Evolutionary conservation across 192 early-diverging fungal species (phyloP).

Genomic region (Coemansia sp.): DNA sequence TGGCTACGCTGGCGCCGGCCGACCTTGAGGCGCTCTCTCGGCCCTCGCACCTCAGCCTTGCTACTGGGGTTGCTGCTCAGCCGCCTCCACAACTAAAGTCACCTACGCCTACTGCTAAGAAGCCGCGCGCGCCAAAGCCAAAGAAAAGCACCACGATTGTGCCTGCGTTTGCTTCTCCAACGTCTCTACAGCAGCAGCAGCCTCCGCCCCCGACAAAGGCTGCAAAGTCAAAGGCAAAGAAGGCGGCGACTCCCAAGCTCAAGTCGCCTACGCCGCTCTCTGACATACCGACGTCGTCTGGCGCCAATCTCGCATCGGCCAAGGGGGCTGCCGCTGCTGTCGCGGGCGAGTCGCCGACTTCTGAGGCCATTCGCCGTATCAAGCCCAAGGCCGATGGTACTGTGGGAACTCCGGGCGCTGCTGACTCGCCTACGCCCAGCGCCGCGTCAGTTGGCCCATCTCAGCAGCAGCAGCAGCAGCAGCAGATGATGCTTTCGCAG

Average conservation of each 20-base stretch:
- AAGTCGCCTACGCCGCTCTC: conserved; percentile 48
- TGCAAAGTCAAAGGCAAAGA: conserved; percentile 18
- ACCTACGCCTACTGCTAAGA: conserved; percentile 30
- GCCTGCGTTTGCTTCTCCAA: neutral
- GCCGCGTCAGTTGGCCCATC: conserved; percentile 17
- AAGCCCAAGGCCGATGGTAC: conserved; percentile 35
- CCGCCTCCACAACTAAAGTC: conserved; percentile 22
- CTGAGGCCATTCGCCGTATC: conserved; percentile 27
- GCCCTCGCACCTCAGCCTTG: neutral
- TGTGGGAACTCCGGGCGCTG: neutral
- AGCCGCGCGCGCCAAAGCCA: conserved; percentile 37
- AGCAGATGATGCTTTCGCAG: neutral
- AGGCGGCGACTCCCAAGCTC: conserved; percentile 44
- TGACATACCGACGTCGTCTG: neutral
- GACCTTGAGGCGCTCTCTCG: conserved; percentile 34
- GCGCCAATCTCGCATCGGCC: neutral
- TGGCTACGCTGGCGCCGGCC: conserved; percentile 32
- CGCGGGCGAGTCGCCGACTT: conserved; percentile 12
- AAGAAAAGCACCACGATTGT: conserved; percentile 16
- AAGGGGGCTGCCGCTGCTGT: neutral
- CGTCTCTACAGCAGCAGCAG: neutral
- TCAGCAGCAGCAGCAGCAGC: neutral
- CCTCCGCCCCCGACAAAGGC: neutral
- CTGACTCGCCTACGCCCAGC: conserved; percentile 44
- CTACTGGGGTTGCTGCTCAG: neutral